A percentile compares a stretch with the other conserved stretches of the same genome.
These are phyloP conservation scores for Entrophospora sp. DNA, from an alignment of 192 early-diverging fungal genomes.

Conservation along the genomic window DNA sequence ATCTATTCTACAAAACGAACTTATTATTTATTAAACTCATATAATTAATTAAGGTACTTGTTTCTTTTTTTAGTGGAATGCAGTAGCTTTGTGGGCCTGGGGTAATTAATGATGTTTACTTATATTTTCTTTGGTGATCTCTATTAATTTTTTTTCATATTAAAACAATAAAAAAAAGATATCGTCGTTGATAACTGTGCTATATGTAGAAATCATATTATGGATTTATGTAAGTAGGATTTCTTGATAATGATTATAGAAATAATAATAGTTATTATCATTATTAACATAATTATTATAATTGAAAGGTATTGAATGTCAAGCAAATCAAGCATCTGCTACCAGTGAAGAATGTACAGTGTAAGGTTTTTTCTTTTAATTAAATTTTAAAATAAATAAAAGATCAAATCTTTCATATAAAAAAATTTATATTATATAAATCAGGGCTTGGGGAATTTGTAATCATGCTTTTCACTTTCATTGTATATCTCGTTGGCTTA, in stretches of 20 bases:
- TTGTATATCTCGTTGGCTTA: conserved; percentile 97
- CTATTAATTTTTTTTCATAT: background rate
- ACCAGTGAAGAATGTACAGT: conserved; percentile 91
- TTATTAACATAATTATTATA: no score
- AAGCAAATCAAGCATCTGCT: conserved; percentile 91
- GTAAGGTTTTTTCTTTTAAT: conserved; percentile 52
- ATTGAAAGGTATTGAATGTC: conserved; percentile 82
- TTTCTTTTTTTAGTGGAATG: conserved; percentile 76
- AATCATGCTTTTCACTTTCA: conserved; percentile 99
- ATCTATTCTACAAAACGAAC: background rate
- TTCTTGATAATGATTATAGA: no score
- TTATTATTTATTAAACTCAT: no score
- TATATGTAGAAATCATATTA: conserved; percentile 99
- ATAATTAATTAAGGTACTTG: background rate
- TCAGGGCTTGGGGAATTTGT: conserved; percentile 18
- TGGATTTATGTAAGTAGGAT: conserved; percentile 81
- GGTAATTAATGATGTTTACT: conserved; percentile 43
- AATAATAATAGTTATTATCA: no score
- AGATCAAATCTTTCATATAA: no score
- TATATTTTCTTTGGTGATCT: background rate
- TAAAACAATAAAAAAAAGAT: no score
- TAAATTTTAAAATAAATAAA: no score
- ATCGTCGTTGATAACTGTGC: conserved; percentile 97
- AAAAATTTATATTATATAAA: background rate
- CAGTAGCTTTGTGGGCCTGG: conserved; percentile 98